These are phyloP conservation scores for Solanum bulbocastanum DNA, from an alignment of 257 asterid genomes.

Conservation along the genomic window DNA sequence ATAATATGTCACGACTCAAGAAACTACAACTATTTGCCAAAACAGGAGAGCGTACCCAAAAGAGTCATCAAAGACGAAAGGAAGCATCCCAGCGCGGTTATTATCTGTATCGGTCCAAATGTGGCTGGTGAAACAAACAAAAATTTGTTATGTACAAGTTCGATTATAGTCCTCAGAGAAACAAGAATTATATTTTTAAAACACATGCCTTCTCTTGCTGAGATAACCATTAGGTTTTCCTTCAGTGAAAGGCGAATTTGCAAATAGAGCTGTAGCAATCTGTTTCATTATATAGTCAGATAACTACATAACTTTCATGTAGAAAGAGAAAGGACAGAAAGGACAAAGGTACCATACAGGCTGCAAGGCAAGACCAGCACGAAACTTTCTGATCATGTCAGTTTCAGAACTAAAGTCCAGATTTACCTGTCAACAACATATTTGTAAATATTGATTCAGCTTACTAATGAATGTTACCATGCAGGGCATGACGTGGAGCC, in stretches of 20 bases:
- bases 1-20: neutral
- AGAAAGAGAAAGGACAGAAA: neutral
- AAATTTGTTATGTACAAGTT: constrained; percentile 4
- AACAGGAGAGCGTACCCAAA: constrained; percentile 58
- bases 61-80: constrained; percentile 94
- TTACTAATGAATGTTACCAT: neutral
- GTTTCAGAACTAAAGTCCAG: constrained; percentile 92
- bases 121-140: constrained; percentile 49
- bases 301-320: neutral
- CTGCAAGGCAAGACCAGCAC: constrained; percentile 93
- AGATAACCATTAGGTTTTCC: constrained; percentile 92
- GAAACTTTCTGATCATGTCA: constrained; percentile 91
- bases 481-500: neutral
- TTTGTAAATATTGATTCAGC: neutral
- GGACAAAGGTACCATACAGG: constrained; percentile 57
- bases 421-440: constrained; percentile 60
- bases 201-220: constrained; percentile 86
- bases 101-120: constrained; percentile 98
- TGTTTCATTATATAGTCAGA: constrained; percentile 37
- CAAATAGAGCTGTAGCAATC: constrained; percentile 97
- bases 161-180: neutral
- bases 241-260: constrained; percentile 95
- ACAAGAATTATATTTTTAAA: neutral
- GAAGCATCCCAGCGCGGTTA: constrained; percentile 95
- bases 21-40: neutral